Percentiles rank a stretch among this genome's conserved stretches.
Conservation (phyloP, 371 early-diverging fungal species). For the Mucor irregularis region DNA sequence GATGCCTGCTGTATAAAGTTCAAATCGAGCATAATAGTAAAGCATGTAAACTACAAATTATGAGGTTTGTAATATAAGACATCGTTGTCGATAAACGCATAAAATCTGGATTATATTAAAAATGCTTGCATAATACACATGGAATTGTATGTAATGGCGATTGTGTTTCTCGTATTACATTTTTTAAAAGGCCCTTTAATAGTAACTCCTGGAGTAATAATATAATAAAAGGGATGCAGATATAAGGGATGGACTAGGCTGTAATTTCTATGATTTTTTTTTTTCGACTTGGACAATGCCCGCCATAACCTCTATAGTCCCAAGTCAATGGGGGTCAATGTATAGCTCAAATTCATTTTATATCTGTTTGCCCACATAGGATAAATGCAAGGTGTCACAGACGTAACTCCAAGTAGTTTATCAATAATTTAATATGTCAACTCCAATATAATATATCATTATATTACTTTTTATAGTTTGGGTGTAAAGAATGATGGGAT, state of each 20-base stretch:
- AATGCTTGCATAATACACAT: neutral
- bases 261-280: neutral
- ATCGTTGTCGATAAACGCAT: no score
- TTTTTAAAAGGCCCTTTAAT: conserved; percentile 4
- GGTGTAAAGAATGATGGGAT: conserved; percentile 20
- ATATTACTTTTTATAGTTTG: conserved; percentile 5
- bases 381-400: conserved; percentile 14
- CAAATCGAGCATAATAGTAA: no score
- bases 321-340: no score
- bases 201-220: neutral
- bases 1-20: no score
- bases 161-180: conserved; percentile 4
- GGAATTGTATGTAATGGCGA: neutral
- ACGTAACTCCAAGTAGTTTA: neutral
- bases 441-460: conserved; percentile 1
- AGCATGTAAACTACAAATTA: no score
- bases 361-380: neutral
- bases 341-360: no score
- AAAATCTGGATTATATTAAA: conserved; percentile 1
- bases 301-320: no score
- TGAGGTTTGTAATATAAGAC: no score
- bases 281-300: no score
- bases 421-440: neutral
- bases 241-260: no score
- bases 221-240: no score